These are phyloP conservation scores for Fusarium sp. DNA, from an alignment of 2,329 filamentous ascomycete genomes.

Conservation along the genomic window DNA sequence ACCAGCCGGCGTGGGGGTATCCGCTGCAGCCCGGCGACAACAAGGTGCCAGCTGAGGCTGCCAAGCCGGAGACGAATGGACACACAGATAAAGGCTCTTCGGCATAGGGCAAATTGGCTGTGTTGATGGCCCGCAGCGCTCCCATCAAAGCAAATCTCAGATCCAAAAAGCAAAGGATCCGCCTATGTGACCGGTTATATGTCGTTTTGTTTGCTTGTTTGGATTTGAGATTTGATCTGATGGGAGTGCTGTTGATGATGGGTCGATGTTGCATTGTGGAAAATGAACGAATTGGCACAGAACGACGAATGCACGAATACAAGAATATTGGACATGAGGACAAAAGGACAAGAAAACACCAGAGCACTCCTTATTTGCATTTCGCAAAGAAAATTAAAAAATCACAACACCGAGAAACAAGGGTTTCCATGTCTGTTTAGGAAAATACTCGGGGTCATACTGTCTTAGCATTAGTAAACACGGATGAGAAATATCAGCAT, in stretches of 20 bases:
- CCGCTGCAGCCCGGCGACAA: background rate
- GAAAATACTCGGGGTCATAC: slow-evolving; percentile 1
- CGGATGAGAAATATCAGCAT: slow-evolving; percentile 4
- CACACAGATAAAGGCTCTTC: background rate
- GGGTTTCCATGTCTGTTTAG: slow-evolving; percentile 3
- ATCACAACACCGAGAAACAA: slow-evolving; percentile 3
- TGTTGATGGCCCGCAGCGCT: too few species aligned
- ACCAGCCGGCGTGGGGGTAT: slow-evolving; percentile 17
- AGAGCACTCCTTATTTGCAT: background rate
- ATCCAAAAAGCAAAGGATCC: too few species aligned
- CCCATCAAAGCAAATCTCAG: too few species aligned
- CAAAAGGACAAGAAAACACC: background rate
- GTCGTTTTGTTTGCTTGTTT: too few species aligned
- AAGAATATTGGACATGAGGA: background rate
- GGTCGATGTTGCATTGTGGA: background rate
- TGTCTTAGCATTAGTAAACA: slow-evolving; percentile 25
- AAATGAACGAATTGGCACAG: background rate
- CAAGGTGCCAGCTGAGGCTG: background rate
- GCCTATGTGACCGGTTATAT: too few species aligned
- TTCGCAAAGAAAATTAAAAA: background rate
- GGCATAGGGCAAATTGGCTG: background rate
- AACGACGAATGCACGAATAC: background rate
- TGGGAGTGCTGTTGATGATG: too few species aligned
- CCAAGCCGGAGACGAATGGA: background rate
- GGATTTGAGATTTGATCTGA: too few species aligned